Base-by-base conservation (phyloP, 1,139 yeast species). In the Geotrichum reessii region DNA sequence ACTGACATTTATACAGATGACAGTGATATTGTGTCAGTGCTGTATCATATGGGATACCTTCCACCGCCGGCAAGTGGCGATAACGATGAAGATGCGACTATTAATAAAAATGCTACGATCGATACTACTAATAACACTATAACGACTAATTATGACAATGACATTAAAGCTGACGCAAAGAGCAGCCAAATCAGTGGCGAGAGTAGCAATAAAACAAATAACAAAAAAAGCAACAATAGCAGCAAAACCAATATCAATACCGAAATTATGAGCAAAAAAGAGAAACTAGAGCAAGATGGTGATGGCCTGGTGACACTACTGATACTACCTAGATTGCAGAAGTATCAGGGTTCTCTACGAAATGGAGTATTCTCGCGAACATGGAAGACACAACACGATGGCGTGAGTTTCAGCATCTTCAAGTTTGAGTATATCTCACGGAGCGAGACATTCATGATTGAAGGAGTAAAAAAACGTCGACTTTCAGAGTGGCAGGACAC, bases 1-100 rank as follows among this genome's bases (percentile, higher is more conserved):
- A 89, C 96, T 0, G 91, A 86, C 56, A 77, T 93, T 2, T 93
- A 92, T 71, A 88, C 97, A 1, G 98, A 93, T 71, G 99, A 93
- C 72, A 87, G 96, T 0, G 96, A 93, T 70, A 75, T 91, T 2
- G 79, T 93, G 50, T 78, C 87, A 2, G 87, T 85, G 0, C 74
- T 92, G 61, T 80, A 83, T 62, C 98, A 93, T 67, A 74, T 82
- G 62, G 97, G 97, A 0, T 76, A 85, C 28, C 77, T 88, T 25
- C 76, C 76, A 12, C 73, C 78, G 69, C n/a, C n/a, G n/a, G 6
- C 37, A 11, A 31, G 52, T 27, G 54, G 25, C 79, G 60, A 54
- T 11, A 62, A 61, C 3, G 52, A 58, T 12, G 28, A 47, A 56
- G n/a, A 12, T 55, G 58, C 48, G 12, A 31, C 37, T 11, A 31